These are phyloP conservation scores for Yueomyces sp. DNA, from an alignment of 805 yeast species.

Conservation along the genomic window DNA sequence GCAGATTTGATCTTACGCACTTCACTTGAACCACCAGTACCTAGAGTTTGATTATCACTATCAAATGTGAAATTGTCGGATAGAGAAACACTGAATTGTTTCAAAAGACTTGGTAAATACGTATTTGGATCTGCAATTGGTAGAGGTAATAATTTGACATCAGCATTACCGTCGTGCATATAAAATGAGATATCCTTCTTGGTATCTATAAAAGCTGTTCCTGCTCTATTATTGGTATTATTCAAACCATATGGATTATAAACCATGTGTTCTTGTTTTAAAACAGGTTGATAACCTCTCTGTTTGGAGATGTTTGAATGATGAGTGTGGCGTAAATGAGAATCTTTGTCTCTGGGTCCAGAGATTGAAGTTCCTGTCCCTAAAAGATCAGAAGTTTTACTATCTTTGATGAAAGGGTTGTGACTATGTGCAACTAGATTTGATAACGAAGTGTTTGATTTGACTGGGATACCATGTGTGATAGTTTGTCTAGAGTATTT, in stretches of 20 bases:
- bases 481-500: not conserved
- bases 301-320: conserved; percentile 3
- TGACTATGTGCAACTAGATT: conserved; percentile 17
- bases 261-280: conserved; percentile 29
- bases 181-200: conserved; percentile 17
- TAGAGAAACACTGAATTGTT: conserved; percentile 35
- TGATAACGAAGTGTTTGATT: conserved; percentile 16
- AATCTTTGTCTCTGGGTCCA: conserved; percentile 11
- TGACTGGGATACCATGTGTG: not conserved
- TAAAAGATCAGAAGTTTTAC: conserved; percentile 4
- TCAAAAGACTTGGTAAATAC: conserved; percentile 40
- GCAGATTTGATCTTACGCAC: conserved; percentile 37
- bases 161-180: conserved; percentile 23
- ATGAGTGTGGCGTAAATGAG: conserved; percentile 1
- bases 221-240: conserved; percentile 1
- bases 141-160: conserved; percentile 36
- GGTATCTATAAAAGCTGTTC: conserved; percentile 1
- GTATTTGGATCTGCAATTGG: conserved; percentile 59
- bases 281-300: not conserved
- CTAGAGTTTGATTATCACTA: conserved; percentile 36
- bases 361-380: conserved; percentile 18
- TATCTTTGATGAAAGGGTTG: conserved; percentile 19
- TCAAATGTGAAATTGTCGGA: conserved; percentile 41
- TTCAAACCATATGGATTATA: conserved; percentile 52
- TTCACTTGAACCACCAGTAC: conserved; percentile 61